Evolutionary conservation across 2,329 filamentous ascomycete genomes (phyloP), one percentile per base, ranked within the genome.

Genomic region (Coniochaeta sp.): DNA sequence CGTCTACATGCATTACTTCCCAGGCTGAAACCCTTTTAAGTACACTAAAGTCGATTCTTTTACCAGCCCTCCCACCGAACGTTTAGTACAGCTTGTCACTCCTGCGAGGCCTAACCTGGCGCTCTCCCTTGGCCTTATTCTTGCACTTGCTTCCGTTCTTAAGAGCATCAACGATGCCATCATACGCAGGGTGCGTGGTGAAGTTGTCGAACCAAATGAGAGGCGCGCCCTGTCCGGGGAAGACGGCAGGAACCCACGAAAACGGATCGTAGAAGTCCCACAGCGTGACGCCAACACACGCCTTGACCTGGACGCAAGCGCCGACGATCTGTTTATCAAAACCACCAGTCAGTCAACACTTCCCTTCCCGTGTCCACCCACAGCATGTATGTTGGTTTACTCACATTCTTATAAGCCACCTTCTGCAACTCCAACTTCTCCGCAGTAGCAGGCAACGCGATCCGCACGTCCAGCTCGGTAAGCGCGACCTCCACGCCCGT

Each of bases 381-480:
- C 18, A 46, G 13, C 6, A 27, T 4, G 20, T 9, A 10, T 13
- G 6, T 26, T 14, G 6, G 40, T 26, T 18, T 6, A 48, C 45
- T 33, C 26, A 60, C 58, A 33, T 54, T 53, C 33, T 59, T 65
- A 59, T 79, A 81, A 35, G 72, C 72, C 28, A 63, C 59, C 0
- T 70, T 71, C 65, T 82, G 78, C 57, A 71, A 69, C 14, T 64
- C 59, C 40, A 75, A 64, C 48, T 68, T 71, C 10, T 66, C 61
- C 8, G 63, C 62, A 12, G 67, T 69, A 3, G 66, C 65, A 1
- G 75, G 73, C 7, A 74, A 59, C 14, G 49, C 48, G 26, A 62
- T 53, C 13, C 81, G 69, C 55, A 84, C 77, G 57, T 85, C 81
- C 13, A 84, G 68, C 66, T 85, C 81, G 1, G 81, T 84, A 58